These are phyloP conservation scores for Eimeria necatrix DNA, from an alignment of 169 alveolate genomes.

Conservation along the genomic window DNA sequence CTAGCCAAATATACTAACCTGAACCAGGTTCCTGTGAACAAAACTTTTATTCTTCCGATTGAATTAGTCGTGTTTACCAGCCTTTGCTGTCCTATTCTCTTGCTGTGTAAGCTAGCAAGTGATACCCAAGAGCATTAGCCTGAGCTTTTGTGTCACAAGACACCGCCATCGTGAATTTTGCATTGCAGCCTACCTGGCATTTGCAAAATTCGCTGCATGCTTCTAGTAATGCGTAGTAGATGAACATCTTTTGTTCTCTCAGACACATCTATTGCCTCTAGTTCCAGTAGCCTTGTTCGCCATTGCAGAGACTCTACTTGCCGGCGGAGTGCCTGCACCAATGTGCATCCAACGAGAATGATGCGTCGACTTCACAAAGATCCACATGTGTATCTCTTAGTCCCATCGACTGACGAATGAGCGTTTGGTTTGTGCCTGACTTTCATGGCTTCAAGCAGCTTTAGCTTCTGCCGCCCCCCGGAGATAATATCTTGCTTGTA, in stretches of 20 bases:
- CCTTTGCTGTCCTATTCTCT: too few relatives aligned
- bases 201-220: slow-evolving; percentile 70
- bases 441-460: slow-evolving; percentile 85
- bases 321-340: slow-evolving; percentile 35
- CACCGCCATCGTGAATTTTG: too few relatives aligned
- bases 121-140: too few relatives aligned
- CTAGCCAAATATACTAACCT: too few relatives aligned
- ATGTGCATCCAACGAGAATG: neutral
- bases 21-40: too few relatives aligned
- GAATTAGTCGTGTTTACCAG: too few relatives aligned
- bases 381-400: too few relatives aligned
- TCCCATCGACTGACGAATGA: too few relatives aligned
- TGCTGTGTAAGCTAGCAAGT: too few relatives aligned
- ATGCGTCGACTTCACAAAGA: too few relatives aligned
- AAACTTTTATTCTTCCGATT: too few relatives aligned
- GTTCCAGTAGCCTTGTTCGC: slow-evolving; percentile 83
- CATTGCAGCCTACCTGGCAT: slow-evolving; percentile 37
- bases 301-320: slow-evolving; percentile 78
- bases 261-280: slow-evolving; percentile 83
- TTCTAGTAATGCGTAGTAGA: slow-evolving; percentile 85
- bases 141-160: too few relatives aligned
- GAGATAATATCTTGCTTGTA: slow-evolving; percentile 89
- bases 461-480: slow-evolving; percentile 89
- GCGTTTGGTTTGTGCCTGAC: slow-evolving; percentile 1
- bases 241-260: slow-evolving; percentile 85